phyloP scores from a whole-genome alignment of 2,329 filamentous ascomycete genomes.

The Orbilia javanica region DNA sequence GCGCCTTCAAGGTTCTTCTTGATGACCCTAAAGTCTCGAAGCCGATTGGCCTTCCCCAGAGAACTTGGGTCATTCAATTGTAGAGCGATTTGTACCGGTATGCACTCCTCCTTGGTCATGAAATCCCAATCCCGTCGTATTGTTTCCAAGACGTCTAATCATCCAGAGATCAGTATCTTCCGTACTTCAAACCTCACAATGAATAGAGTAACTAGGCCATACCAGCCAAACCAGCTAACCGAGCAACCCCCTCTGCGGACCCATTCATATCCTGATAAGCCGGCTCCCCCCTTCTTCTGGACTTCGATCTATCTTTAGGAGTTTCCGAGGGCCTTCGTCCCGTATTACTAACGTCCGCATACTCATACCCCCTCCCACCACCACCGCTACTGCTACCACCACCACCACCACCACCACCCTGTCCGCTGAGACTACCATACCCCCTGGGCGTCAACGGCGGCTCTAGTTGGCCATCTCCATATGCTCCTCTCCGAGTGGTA shows the following conservation, averaged over 20 bases:
- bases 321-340: conserved; percentile 22
- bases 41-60: conserved; percentile 88
- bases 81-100: conserved; percentile 93
- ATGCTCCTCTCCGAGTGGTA: conserved; percentile 8
- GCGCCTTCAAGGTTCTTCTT: conserved; percentile 91
- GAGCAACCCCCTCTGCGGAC: conserved; percentile 35
- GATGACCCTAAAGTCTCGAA: conserved; percentile 83
- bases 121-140: conserved; percentile 92
- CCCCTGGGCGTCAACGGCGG: conserved; percentile 13
- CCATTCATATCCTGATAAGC: conserved; percentile 47
- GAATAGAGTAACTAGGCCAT: background rate
- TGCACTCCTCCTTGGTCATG: conserved; percentile 88
- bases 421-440: conserved; percentile 11
- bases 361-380: conserved; percentile 5
- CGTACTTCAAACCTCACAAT: background rate
- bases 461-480: conserved; percentile 15
- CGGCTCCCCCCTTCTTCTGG: conserved; percentile 40
- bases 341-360: conserved; percentile 3
- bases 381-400: conserved; percentile 7
- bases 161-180: background rate
- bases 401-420: background rate
- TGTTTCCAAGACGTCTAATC: conserved; percentile 76
- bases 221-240: conserved; percentile 47
- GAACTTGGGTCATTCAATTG: conserved; percentile 95
- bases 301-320: conserved; percentile 40